These are phyloP conservation scores for Erigeron philadelphicus DNA, from an alignment of 140 eudicot species.

Conservation along the genomic window DNA sequence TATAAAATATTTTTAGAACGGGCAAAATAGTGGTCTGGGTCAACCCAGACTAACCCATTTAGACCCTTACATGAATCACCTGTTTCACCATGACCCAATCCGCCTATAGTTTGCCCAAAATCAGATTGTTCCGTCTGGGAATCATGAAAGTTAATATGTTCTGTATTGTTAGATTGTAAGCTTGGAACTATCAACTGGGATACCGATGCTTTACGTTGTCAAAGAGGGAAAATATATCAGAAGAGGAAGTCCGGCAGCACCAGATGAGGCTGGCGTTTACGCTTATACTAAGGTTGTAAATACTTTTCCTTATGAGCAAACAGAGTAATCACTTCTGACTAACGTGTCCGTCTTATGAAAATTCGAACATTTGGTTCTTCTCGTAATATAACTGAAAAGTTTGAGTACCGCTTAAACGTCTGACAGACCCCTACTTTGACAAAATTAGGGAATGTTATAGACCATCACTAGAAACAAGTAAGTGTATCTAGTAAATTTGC, in stretches of 20 bases:
- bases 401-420: background rate
- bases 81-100: background rate
- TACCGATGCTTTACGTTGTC: constrained; percentile 85
- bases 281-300: constrained; percentile 76
- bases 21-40: background rate
- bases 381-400: background rate
- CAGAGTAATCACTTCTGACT: too few relatives aligned
- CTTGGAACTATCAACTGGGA: constrained; percentile 85
- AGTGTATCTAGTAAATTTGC: too few relatives aligned
- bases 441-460: too few relatives aligned
- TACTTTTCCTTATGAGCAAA: background rate
- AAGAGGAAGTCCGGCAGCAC: constrained; percentile 95
- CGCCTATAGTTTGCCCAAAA: background rate
- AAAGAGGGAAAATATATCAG: constrained; percentile 76
- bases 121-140: background rate
- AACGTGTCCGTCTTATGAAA: too few relatives aligned
- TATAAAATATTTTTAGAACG: too few relatives aligned
- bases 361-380: too few relatives aligned
- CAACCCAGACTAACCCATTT: background rate
- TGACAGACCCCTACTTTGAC: too few relatives aligned
- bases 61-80: background rate
- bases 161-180: constrained; percentile 58
- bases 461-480: too few relatives aligned
- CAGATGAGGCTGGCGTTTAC: constrained; percentile 83
- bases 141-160: background rate